phyloP scores from a whole-genome alignment of 345 rosid species.

The Eucalyptus cladocalyx region DNA sequence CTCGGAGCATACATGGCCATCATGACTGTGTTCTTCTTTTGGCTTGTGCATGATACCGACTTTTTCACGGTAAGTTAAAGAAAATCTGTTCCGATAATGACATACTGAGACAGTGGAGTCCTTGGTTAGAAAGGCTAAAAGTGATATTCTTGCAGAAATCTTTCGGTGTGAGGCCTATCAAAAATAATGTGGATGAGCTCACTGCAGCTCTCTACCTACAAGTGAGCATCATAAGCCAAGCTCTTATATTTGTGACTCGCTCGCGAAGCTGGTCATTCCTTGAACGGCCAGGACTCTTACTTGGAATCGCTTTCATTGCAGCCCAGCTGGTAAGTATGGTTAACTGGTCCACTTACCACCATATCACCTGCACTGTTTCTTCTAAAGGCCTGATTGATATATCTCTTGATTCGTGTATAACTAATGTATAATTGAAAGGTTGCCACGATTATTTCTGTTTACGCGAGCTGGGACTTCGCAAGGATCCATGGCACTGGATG shows the following conservation, averaged over 20 bases:
- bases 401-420: not conserved
- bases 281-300: constrained; percentile 58
- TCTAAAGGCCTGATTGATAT: not conserved
- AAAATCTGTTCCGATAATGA: not conserved
- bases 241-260: constrained; percentile 79
- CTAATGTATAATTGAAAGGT: constrained; percentile 12
- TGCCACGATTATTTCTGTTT: constrained; percentile 57
- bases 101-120: not conserved
- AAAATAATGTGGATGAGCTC: constrained; percentile 23
- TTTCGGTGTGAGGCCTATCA: constrained; percentile 41
- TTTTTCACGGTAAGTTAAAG: constrained; percentile 47
- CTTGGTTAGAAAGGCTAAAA: not conserved
- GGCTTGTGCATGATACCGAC: constrained; percentile 44
- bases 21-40: constrained; percentile 49
- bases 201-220: constrained; percentile 78
- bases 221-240: constrained; percentile 85
- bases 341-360: not conserved
- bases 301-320: constrained; percentile 35
- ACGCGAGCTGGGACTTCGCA: constrained; percentile 59
- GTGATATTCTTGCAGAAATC: constrained; percentile 12
- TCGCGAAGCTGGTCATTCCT: constrained; percentile 71
- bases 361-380: not conserved
- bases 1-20: constrained; percentile 70
- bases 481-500: constrained; percentile 64
- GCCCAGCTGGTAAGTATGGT: constrained; percentile 51